Conservation (phyloP, 1,139 yeast species). For the Casaregolazyma lundiana region DNA sequence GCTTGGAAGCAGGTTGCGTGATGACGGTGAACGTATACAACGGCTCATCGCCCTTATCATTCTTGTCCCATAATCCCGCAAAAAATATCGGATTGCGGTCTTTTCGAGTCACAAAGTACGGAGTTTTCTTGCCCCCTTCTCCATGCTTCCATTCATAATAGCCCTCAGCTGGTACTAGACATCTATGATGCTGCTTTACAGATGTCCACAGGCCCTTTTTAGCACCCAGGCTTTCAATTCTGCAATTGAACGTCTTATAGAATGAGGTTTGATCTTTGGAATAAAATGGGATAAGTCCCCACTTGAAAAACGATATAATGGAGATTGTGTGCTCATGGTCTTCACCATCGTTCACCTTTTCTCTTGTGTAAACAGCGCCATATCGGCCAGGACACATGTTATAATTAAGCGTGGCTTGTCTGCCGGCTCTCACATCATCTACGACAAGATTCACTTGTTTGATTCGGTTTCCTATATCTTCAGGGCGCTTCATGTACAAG, state of each 20-base stretch:
- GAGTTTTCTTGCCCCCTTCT: slow-evolving; percentile 34
- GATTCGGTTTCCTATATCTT: slow-evolving; percentile 16
- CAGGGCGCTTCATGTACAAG: slow-evolving; percentile 17
- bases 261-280: slow-evolving; percentile 35
- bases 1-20: slow-evolving; percentile 63
- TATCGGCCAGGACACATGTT: slow-evolving; percentile 50
- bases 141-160: slow-evolving; percentile 73
- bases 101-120: slow-evolving; percentile 59
- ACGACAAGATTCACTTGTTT: slow-evolving; percentile 20
- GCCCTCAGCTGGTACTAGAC: slow-evolving; percentile 76
- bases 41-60: slow-evolving; percentile 27
- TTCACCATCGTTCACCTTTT: slow-evolving; percentile 3
- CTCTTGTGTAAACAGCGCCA: slow-evolving; percentile 41
- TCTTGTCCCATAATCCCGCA: slow-evolving; percentile 61
- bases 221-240: slow-evolving; percentile 29
- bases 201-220: slow-evolving; percentile 29
- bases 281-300: slow-evolving; percentile 61
- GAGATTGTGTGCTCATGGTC: slow-evolving; percentile 17
- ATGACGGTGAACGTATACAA: slow-evolving; percentile 62
- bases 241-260: slow-evolving; percentile 32
- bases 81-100: slow-evolving; percentile 53
- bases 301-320: slow-evolving; percentile 42
- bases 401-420: slow-evolving; percentile 29
- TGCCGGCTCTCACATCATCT: slow-evolving; percentile 25
- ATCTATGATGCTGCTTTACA: slow-evolving; percentile 39